phyloP scores from a whole-genome alignment of 192 early-diverging fungal species.

The Chytriomyces confervae region DNA sequence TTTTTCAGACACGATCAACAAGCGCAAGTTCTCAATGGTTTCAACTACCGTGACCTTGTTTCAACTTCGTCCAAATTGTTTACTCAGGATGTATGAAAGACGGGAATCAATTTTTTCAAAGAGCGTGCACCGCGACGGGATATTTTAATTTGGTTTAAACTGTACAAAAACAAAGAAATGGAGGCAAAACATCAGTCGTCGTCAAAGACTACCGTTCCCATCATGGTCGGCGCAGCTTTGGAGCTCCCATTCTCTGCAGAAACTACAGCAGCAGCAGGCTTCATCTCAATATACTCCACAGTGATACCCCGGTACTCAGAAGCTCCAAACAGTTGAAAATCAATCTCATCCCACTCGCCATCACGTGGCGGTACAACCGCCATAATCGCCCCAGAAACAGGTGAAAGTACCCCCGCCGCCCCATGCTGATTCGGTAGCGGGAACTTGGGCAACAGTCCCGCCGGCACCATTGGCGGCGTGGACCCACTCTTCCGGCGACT shows the following conservation, averaged over 20 bases:
- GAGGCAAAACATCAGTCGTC: background rate
- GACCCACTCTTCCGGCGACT: background rate
- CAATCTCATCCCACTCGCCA: background rate
- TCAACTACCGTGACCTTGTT: no score
- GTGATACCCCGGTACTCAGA: background rate
- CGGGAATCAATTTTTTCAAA: no score
- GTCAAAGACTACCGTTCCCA: background rate
- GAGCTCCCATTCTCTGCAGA: background rate
- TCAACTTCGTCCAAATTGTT: no score
- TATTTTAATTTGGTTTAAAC: no score
- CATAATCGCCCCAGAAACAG: background rate
- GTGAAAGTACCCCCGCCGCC: no score
- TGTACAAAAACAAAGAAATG: no score
- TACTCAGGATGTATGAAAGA: no score
- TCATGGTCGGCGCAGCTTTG: background rate
- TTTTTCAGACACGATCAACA: no score
- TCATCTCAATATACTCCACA: conserved; percentile 26
- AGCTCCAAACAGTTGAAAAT: background rate
- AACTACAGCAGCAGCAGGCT: background rate
- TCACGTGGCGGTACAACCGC: conserved; percentile 13
- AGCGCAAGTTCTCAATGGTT: no score
- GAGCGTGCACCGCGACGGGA: no score
- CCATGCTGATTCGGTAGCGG: background rate
- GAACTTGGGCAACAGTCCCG: background rate
- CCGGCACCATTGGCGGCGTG: background rate